Evolutionary conservation across 345 rosid species (phyloP), one percentile per base, ranked within the genome.

Genomic region (Cardamine chenopodiifolia): DNA sequence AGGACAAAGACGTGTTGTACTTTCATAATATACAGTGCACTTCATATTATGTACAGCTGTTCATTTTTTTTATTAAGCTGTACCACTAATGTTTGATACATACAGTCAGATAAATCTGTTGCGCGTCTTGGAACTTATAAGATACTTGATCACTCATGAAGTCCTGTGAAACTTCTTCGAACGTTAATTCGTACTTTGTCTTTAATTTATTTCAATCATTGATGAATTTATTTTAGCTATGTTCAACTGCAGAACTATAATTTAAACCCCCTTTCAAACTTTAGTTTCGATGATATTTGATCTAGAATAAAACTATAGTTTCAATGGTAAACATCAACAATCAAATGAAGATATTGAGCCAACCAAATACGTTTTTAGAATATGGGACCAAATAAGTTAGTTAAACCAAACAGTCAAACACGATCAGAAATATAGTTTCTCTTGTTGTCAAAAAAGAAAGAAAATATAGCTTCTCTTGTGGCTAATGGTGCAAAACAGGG

Each of bases 1-100:
- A 76, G 80, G 80, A 76, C 80, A 55, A 56, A 76, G 75, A 76
- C 80, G 66, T 76, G 80, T 70, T 55, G 80, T 76, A 70, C 80
- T 70, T 76, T 47, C 61, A 55, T 26, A 62, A 28, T 44, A 70
- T 76, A 76, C 57, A 54, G 25, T 70, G 55, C 53, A 54, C 53
- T 55, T 75, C 79, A 29, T 40, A 75, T 67, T 37, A 17, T 42
- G 48, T 54, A 70, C 80, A 76, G 78, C 63, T 78, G 70, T 45
- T 76, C 64, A n/a, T 17, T 13, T 55, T 61, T 70, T 15, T 45
- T 0, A 63, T 55, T 37, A 19, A 14, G 66, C 80, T 76, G 66
- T 70, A 76, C 71, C 75, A 63, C 12, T 70, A 69, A 62, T 18
- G 66, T 54, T 76, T 52, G 28, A 70, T 70, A 13, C 34, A 76